Base-by-base conservation (phyloP, 352 stramenopile species). In the Lagenidium giganteum region DNA sequence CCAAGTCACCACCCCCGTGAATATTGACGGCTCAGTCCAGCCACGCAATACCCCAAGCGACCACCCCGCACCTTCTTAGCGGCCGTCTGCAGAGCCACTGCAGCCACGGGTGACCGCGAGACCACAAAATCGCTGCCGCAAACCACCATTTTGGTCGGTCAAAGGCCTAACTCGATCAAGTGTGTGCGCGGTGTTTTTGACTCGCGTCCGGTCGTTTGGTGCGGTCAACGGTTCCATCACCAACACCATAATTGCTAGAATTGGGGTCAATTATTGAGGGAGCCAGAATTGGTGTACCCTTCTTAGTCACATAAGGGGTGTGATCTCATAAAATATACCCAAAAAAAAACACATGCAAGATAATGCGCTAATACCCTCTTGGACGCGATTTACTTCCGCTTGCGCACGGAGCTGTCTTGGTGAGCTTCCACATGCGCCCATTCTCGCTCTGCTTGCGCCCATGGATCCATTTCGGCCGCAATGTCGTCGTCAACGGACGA, bases 391-490 rank as follows among this genome's bases (percentile, higher is more conserved):
- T 47, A 62, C 54, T 62, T 62, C 41, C 54, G 54, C 31, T 56
- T 56, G 38, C 53, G 54, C 16, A 43, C 41, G 1, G 35, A 39
- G 42, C 30, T 46, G 24, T 86, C 68, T 46, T 86, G 73, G 22
- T 60, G 57, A 9, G 72, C 67, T 45, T 88, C 76, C 3, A 88
- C 57, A 30, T 69, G 40, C 1, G 76, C 76, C 76, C 76, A 88
- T 36, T 88, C 76, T 25, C 68, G 65, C 45, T 88, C 76, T 7
- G 76, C 76, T 58, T 83, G 63, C 0, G 58, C 51, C 76, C 76
- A 88, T 22, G 72, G 76, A 30, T 88, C 72, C 13, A 67, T 35
- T 23, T 72, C 67, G 5, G 58, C 59, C 4, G 57, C 61, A 5
- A 59, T 53, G 20, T 67, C 55, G 9, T 63, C 57, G 17, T 46